Base-by-base conservation (phyloP, 2,329 filamentous ascomycete species). In the Calonectria henricotiae region DNA sequence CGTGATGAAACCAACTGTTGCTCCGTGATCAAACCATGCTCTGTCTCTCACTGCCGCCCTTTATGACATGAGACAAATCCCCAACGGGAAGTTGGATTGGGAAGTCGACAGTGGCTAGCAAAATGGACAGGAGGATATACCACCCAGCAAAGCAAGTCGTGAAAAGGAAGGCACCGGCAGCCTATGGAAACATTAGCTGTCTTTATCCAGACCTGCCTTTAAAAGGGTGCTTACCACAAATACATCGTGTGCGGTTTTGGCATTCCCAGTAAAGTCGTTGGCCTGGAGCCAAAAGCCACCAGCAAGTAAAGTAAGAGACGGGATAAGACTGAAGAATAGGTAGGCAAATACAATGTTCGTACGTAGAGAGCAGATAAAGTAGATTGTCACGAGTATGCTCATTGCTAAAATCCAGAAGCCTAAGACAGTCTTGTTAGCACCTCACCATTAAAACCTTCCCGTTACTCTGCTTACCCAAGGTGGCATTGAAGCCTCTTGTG, bases 321-420 rank as follows among this genome's bases (percentile, higher is more conserved):
- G 86, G 65, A 47, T 79, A 84, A 1, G 86, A 25, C 39, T 83
- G 1, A 86, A 83, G 60, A 90, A 89, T 1, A 81, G 78, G 46
- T 80, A 80, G 0, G 85, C 88, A 17, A 94, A 93, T 78, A 89
- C 86, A n/a, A 93, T 69, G 79, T 94, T 94, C 13, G 91, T 94
- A 35, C 92, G 89, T 8, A 94, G 83, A 0, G 92, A 87, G 81
- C 90, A 92, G 77, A 94, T 84, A 61, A 93, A 58, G 3, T 58
- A 58, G 5, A 58, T 20, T 5, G 23, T 39, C 51, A 58, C 51
- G 20, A 58, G 32, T 17, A 58, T 23, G 3, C 12, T 20, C 51
- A 58, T 58, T 1, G 32, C 51, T 6, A 58, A 12, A 25, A 58
- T 13, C 51, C 51, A 58, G n/a, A 58, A 58, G 13, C 51, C 51